These are phyloP conservation scores for Delonix regia DNA, from an alignment of 306 rosid genomes.

Conservation along the genomic window DNA sequence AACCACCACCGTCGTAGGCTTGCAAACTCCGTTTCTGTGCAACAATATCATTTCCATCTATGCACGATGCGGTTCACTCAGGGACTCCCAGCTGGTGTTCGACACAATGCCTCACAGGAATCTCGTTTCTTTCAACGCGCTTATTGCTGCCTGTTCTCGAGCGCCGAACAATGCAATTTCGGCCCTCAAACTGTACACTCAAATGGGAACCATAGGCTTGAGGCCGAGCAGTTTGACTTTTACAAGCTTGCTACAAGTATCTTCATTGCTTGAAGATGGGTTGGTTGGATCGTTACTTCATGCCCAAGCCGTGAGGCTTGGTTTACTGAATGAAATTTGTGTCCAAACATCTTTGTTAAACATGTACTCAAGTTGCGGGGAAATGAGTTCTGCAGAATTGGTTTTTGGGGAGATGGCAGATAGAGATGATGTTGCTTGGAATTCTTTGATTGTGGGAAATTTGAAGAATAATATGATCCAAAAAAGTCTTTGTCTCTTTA, in stretches of 20 bases:
- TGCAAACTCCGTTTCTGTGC: conserved; percentile 51
- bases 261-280: conserved; percentile 57
- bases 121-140: conserved; percentile 74
- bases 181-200: conserved; percentile 46
- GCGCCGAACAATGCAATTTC: conserved; percentile 41
- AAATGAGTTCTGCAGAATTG: conserved; percentile 59
- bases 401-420: conserved; percentile 55
- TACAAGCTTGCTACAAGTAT: conserved; percentile 71
- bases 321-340: conserved; percentile 59
- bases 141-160: conserved; percentile 70
- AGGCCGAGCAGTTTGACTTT: conserved; percentile 71
- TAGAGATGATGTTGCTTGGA: conserved; percentile 78
- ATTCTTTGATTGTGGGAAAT: conserved; percentile 71
- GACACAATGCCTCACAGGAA: conserved; percentile 82
- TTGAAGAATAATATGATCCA: conserved; percentile 51
- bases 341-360: conserved; percentile 76
- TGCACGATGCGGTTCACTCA: conserved; percentile 54
- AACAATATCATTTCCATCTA: conserved; percentile 80
- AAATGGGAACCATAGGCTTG: conserved; percentile 47
- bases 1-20: conserved; percentile 40
- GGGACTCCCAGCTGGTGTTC: conserved; percentile 62
- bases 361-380: conserved; percentile 70
- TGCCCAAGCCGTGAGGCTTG: conserved; percentile 66
- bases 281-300: conserved; percentile 65
- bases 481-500: conserved; percentile 51